phyloP scores from a whole-genome alignment of 202 grass and related monocot species.

The Carex sylvatica region DNA sequence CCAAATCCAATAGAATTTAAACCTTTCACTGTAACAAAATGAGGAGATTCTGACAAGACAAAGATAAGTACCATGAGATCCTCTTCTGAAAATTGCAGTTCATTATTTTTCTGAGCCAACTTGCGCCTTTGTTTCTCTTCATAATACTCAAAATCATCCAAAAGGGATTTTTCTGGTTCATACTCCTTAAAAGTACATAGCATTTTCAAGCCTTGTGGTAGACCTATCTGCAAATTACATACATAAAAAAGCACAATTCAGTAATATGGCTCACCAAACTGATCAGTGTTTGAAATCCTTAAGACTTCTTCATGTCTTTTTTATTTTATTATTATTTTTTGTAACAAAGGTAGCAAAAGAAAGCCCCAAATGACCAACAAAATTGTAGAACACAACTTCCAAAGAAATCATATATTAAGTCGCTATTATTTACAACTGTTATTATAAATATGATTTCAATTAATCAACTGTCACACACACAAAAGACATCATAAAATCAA shows the following conservation, averaged over 20 bases:
- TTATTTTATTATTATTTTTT: neutral
- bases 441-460: neutral
- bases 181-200: constrained; percentile 60
- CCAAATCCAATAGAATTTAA: neutral
- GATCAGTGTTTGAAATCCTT: neutral
- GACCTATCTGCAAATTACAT: constrained; percentile 45
- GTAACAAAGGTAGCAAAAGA: neutral
- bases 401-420: neutral
- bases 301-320: neutral
- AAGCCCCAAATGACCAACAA: neutral
- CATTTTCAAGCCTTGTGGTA: constrained; percentile 63
- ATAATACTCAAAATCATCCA: constrained; percentile 81
- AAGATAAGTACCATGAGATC: neutral
- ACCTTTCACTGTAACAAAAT: neutral
- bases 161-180: constrained; percentile 47
- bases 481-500: constrained; percentile 1
- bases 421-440: neutral
- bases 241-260: constrained; percentile 19
- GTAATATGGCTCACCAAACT: constrained; percentile 20
- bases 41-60: neutral
- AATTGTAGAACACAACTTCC: neutral
- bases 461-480: neutral
- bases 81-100: neutral
- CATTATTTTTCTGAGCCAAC: constrained; percentile 47
- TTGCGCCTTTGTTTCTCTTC: constrained; percentile 56